These are phyloP conservation scores for Wickerhamomyces rabaulensis DNA, from an alignment of 805 yeast species.

Conservation along the genomic window DNA sequence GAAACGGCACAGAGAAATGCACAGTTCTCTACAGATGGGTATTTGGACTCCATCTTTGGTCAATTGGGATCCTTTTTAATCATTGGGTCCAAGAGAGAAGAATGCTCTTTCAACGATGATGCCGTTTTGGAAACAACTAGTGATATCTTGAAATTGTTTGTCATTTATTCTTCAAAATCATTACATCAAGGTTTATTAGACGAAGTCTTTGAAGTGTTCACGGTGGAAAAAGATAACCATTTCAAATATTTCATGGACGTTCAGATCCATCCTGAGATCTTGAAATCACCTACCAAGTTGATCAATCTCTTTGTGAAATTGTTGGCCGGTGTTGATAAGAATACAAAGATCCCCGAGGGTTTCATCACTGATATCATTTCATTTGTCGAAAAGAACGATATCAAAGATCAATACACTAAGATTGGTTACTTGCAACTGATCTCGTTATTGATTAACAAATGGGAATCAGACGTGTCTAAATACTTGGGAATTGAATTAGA, in stretches of 20 bases:
- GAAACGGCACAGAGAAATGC: constrained; percentile 17
- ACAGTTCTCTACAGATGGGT: constrained; percentile 18
- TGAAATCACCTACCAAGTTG: constrained; percentile 26
- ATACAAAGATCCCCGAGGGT: constrained; percentile 22
- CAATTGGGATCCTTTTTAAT: constrained; percentile 10
- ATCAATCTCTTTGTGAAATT: constrained; percentile 39
- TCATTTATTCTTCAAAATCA: constrained; percentile 24
- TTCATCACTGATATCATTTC: constrained; percentile 9
- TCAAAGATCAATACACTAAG: constrained; percentile 23
- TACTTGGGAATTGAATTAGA: constrained; percentile 3
- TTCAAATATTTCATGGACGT: constrained; percentile 11
- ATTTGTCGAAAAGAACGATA: constrained; percentile 9
- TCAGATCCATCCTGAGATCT: constrained; percentile 14
- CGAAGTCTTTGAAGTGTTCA: constrained; percentile 33
- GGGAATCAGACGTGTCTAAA: constrained; percentile 22
- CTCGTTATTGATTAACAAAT: constrained; percentile 54
- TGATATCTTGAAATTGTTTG: constrained; percentile 30
- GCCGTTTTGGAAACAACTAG: constrained; percentile 23
- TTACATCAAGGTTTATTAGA: constrained; percentile 42
- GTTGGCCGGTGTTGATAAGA: constrained; percentile 48
- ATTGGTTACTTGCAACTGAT: constrained; percentile 54
- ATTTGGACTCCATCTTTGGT: constrained; percentile 12
- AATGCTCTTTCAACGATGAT: constrained; percentile 4
- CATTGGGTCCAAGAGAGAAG: background rate
- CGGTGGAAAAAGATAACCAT: constrained; percentile 16